Conservation (phyloP, 139 green algal species). For the Micractinium conductrix region DNA sequence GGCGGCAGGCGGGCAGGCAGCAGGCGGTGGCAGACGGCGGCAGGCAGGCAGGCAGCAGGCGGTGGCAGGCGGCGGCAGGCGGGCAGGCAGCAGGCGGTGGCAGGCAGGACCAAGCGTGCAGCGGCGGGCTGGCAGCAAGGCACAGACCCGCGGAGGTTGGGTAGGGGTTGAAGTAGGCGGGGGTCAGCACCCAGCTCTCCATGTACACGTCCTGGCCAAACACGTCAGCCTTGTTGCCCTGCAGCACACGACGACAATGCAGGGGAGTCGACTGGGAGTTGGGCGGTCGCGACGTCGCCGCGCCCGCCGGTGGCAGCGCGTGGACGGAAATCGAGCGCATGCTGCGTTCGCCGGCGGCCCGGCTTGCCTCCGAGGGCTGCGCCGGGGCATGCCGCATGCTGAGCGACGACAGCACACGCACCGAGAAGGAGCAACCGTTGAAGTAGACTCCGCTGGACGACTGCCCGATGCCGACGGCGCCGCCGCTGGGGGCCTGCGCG, state of each 20-base stretch:
- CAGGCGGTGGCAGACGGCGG: too few species aligned
- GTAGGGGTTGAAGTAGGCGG: constrained; percentile 44
- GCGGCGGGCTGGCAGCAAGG: background rate
- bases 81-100: too few species aligned
- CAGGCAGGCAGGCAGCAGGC: too few species aligned
- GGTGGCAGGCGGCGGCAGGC: too few species aligned
- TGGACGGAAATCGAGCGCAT: too few species aligned
- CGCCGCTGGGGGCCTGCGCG: constrained; percentile 31
- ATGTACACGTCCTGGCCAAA: constrained; percentile 54
- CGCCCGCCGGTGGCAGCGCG: too few species aligned
- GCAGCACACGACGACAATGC: background rate
- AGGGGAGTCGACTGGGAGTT: background rate
- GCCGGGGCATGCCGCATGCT: too few species aligned
- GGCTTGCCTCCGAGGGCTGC: too few species aligned
- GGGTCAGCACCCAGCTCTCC: constrained; percentile 48
- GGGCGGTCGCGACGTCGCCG: too few species aligned
- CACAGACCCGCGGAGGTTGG: constrained; percentile 30
- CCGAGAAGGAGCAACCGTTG: constrained; percentile 44
- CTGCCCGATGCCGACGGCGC: constrained; percentile 42
- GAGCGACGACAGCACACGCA: constrained; percentile 7
- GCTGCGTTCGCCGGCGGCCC: too few species aligned
- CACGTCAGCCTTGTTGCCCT: constrained; percentile 28
- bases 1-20: too few species aligned
- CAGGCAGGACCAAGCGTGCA: background rate
- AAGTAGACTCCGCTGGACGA: constrained; percentile 42